A percentile compares a stretch with the other conserved stretches of the same genome.
Conservation (phyloP, 345 rosid species). For the Aethionema arabicum region DNA sequence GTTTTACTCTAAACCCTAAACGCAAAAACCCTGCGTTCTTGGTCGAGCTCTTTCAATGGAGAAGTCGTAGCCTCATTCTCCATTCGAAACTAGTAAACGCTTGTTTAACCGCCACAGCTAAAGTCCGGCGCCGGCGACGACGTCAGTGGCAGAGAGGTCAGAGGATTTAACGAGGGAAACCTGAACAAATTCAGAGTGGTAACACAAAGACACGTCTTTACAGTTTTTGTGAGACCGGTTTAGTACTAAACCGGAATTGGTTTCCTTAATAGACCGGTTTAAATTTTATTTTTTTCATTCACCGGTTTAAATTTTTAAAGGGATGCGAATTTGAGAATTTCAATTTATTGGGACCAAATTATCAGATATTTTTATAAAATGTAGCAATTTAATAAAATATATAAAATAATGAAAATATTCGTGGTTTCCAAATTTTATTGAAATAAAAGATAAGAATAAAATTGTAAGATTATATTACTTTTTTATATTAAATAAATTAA, state of each 20-base stretch:
- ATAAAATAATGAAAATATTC: no score
- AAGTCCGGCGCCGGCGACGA: constrained; percentile 16
- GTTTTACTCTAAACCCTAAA: constrained; percentile 5
- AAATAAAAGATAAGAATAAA: no score
- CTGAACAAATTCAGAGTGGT: background rate
- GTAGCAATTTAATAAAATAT: no score
- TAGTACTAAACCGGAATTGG: constrained; percentile 11
- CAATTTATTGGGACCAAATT: no score
- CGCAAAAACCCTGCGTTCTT: background rate
- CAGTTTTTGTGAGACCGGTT: background rate
- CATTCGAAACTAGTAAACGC: background rate
- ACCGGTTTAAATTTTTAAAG: no score
- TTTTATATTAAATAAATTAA: no score
- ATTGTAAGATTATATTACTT: no score
- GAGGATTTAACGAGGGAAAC: background rate
- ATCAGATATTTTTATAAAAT: no score
- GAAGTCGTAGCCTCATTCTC: constrained; percentile 5
- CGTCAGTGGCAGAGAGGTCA: constrained; percentile 11
- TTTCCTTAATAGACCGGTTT: background rate
- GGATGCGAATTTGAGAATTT: no score
- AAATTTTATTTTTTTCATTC: no score
- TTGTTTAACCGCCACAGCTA: background rate
- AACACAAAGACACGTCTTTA: background rate
- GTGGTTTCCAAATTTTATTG: no score
- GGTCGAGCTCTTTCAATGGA: constrained; percentile 3